Evolutionary conservation across 208 protist species (phyloP), one percentile per base, ranked within the genome.

Genomic region (Perkinsela sp.): DNA sequence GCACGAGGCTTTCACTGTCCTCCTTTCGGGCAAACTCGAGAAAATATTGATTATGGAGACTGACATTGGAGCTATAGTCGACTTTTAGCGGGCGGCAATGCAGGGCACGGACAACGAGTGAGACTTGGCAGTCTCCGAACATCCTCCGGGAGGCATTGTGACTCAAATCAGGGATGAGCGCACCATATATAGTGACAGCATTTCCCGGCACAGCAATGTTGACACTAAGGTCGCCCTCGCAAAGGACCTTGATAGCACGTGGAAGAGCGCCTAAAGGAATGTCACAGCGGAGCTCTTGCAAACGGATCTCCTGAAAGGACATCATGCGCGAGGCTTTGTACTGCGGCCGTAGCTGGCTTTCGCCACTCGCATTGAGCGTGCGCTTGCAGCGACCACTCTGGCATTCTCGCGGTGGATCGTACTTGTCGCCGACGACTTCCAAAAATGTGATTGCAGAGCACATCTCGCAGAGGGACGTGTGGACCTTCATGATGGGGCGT

Each of bases 1-100:
- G 95, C 30, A 99, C 86, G 0, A 98, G 73, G 22, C 81, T 78
- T 1, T 84, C 82, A 40, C 78, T 76, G 70, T 89, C 83, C 22
- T 88, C 83, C 1, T 85, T 76, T 13, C 90, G 70, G 75, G 82
- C 77, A 70, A 78, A 75, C 69, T 84, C 76, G 15, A 92, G 74
- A 66, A 86, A 80, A 13, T 76, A 67, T 30, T 76, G 80, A 32
- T 87, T 72, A 66, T 88, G 80, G 13, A 81, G 77, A 68, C 81
- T 83, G 28, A 83, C 76, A n/a, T 87, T 81, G 66, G 83, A 76
- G 72, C 40, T 57, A 57, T 92, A 92, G 70, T 78, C 87, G n/a
- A 80, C 76, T 72, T 89, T 92, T 67, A 87, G 81, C 0, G 90
- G 68, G 40, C 85, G 80, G n/a, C 88, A 75, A 67, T 80, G 73